Evolutionary conservation across 306 rosid genomes (phyloP), one percentile per base, ranked within the genome.

Genomic region (Lathyrus aphaca): DNA sequence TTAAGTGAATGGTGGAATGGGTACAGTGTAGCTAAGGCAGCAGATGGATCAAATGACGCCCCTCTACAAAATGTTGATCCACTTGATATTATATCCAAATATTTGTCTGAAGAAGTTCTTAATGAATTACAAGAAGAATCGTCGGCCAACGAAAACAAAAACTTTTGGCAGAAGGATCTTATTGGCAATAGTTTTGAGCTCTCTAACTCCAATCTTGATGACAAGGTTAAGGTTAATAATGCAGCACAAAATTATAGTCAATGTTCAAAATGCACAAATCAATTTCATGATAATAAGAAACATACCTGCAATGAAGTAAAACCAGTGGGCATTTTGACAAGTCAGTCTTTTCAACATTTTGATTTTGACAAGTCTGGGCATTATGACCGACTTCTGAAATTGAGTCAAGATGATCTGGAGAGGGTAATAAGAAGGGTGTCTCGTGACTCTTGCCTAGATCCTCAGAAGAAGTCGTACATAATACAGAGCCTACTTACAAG

Each of bases 1-100:
- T 72, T 88, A 72, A 80, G 80, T 68, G 97, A 87, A 73, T 94
- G 98, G 98, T 90, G 94, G 96, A 86, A 90, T 40, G 97, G 89
- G 13, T 85, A 84, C 79, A 83, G 82, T 49, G 64, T 76, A 37
- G 71, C 75, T 25, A 87, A 82, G 77, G 84, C 69, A 76, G 69
- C 29, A 58, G 78, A 85, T 51, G 82, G 77, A 62, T 75, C 92
- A 51, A 71, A 53, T 42, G 74, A 74, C 42, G 76, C 84, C 30
- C 83, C 91, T 64, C 50, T 79, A 27, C 50, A 69, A 64, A 77
- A 76, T 48, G 74, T 66, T 69, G 96, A 88, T 72, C 96, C 92
- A 51, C 59, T 90, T 78, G 97, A 94, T 74, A 64, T 94, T 48
- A 78, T 83, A 75, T 84, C 85, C 46, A 76, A 74, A 59, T 87